Evolutionary conservation across 75 land plant genomes (phyloP).

Genomic region (Pinus tabuliformis): DNA sequence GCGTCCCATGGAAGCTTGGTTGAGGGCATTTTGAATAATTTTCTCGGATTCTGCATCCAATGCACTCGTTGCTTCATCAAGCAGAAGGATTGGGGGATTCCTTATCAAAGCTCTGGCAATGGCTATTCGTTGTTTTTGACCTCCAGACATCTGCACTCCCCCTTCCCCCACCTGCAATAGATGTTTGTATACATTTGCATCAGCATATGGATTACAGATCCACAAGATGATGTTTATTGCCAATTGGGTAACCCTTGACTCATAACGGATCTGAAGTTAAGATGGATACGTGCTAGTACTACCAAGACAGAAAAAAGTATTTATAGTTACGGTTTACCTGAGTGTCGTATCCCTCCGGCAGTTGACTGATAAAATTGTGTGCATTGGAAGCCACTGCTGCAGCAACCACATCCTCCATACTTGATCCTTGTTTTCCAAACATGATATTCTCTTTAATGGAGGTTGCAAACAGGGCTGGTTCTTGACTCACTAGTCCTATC

Average conservation of each 20-base stretch:
- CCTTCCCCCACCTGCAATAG: constrained; percentile 6
- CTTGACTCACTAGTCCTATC: constrained; percentile 86
- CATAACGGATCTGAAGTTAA: too few species aligned
- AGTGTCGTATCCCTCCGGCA: constrained; percentile 66
- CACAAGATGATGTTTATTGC: too few species aligned
- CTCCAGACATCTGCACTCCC: constrained; percentile 12
- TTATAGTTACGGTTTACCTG: constrained; percentile 43
- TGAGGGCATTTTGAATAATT: constrained; percentile 43
- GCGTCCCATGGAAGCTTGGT: constrained; percentile 66
- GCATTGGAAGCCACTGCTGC: constrained; percentile 78
- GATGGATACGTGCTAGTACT: too few species aligned
- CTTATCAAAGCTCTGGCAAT: constrained; percentile 16
- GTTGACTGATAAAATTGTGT: constrained; percentile 60
- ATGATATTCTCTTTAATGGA: constrained; percentile 68
- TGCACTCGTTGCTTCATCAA: constrained; percentile 21
- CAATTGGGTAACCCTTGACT: too few species aligned
- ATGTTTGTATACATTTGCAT: too few species aligned
- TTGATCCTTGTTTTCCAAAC: constrained; percentile 68
- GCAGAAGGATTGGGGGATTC: constrained; percentile 10
- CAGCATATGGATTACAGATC: too few species aligned
- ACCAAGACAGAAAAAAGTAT: not conserved
- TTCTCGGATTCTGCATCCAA: constrained; percentile 11
- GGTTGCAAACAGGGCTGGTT: constrained; percentile 77
- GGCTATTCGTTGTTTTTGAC: constrained; percentile 15
- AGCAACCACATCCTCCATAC: constrained; percentile 54